Conservation (phyloP, 2,329 filamentous ascomycete genomes). For the Aureobasidium sp. region DNA sequence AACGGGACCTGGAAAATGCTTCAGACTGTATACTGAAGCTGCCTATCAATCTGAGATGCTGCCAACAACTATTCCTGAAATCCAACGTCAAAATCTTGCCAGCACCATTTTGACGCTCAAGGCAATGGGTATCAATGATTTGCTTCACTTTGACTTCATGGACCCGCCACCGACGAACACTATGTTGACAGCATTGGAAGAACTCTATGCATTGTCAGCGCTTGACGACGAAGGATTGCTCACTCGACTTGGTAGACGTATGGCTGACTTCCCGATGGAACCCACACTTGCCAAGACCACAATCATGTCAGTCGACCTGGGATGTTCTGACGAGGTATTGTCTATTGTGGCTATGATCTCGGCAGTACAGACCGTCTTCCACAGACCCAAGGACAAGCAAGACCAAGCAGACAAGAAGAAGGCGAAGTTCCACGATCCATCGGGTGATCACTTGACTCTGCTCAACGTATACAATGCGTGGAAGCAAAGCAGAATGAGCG, state of each 20-base stretch:
- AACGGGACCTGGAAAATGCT: conserved; percentile 93
- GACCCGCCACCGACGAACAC: conserved; percentile 96
- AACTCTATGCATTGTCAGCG: conserved; percentile 84
- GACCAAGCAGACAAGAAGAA: conserved; percentile 96
- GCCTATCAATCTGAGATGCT: conserved; percentile 97
- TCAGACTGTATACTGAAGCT: conserved; percentile 88
- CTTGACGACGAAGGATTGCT: conserved; percentile 92
- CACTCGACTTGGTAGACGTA: conserved; percentile 85
- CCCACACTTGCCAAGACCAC: conserved; percentile 84
- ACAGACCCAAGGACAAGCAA: conserved; percentile 95
- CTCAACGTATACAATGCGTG: conserved; percentile 97
- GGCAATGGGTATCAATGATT: conserved; percentile 97
- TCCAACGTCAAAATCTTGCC: conserved; percentile 87
- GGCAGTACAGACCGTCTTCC: conserved; percentile 72
- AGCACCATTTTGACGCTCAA: conserved; percentile 96
- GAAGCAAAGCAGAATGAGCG: conserved; percentile 76
- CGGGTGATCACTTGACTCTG: conserved; percentile 88
- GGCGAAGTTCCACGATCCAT: conserved; percentile 90
- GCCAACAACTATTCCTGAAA: conserved; percentile 91
- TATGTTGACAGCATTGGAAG: conserved; percentile 92
- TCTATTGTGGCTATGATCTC: conserved; percentile 94
- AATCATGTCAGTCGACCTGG: conserved; percentile 77
- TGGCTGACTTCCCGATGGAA: conserved; percentile 99
- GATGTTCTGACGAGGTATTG: conserved; percentile 89
- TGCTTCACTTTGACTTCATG: conserved; percentile 98